Percentiles rank a stretch among this genome's conserved stretches.
phyloP scores from a whole-genome alignment of 108 stramenopile species.

The Nannochloropsis salina region DNA sequence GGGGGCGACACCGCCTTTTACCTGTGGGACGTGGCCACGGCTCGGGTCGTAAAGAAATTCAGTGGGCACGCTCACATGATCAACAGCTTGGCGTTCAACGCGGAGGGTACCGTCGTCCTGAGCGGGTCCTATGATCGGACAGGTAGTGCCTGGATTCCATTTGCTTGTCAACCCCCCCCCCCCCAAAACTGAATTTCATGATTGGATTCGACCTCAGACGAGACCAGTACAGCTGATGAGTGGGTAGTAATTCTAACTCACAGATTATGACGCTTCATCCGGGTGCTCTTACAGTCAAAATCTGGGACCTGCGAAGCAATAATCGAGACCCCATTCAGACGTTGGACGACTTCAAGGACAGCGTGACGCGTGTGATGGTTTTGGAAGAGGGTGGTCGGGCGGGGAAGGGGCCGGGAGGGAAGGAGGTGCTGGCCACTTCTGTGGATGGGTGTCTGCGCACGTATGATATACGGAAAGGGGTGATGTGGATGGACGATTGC shows the following conservation, averaged over 20 bases:
- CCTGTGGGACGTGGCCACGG: constrained; percentile 52
- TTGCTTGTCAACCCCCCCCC: too few species aligned
- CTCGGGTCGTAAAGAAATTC: constrained; percentile 40
- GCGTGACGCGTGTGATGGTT: constrained; percentile 41
- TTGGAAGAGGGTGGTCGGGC: neutral
- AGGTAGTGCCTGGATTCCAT: neutral
- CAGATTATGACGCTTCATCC: too few species aligned
- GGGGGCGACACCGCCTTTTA: constrained; percentile 50
- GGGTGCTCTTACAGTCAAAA: constrained; percentile 22
- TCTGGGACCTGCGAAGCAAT: constrained; percentile 52
- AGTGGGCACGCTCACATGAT: constrained; percentile 46
- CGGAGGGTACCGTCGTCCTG: constrained; percentile 43
- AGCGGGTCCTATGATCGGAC: constrained; percentile 54
- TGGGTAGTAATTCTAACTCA: too few species aligned
- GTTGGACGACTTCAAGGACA: constrained; percentile 46
- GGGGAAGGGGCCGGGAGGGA: constrained; percentile 25
- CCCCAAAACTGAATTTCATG: too few species aligned
- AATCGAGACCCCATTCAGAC: constrained; percentile 54
- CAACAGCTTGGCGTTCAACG: constrained; percentile 50
- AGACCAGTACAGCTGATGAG: too few species aligned
- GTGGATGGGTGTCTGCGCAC: constrained; percentile 52
- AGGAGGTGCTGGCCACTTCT: constrained; percentile 45
- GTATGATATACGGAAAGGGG: constrained; percentile 51
- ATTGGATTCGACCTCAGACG: too few species aligned
- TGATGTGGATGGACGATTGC: constrained; percentile 40